Evolutionary conservation across 1,284 basidiomycete genomes (phyloP), one percentile per base, ranked within the genome.

Genomic region (Rhizopogon parksii): DNA sequence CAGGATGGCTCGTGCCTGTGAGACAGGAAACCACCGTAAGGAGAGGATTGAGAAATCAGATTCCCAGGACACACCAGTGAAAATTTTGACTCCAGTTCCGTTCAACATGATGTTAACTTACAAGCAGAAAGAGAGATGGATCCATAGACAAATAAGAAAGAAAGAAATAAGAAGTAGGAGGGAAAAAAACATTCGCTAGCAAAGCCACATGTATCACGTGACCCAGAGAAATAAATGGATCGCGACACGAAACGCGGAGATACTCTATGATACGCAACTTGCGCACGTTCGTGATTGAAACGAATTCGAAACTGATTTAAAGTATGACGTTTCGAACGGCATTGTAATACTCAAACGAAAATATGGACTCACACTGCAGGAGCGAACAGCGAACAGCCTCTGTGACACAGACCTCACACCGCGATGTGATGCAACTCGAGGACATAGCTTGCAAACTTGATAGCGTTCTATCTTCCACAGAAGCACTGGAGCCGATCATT

Each of bases 1-100:
- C 92, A 50, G 94, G 93, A 71, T 98, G 95, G 69, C 89, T 91
- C n/a, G 88, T 91, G 55, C 91, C 91, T 92, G 64, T 56, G 50
- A 48, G 14, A 51, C 52, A 21, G 40, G 9, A 30, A 19, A 12
- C 50, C 37, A 53, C 46, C 40, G 46, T 47, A 40, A 34, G 45
- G 21, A 46, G n/a, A 36, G 36, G 39, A 40, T 30, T 37, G 32
- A 8, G n/a, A 45, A 45, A 35, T 14, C 12, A 34, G 17, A 2
- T 35, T 24, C 14, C 24, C 17, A 40, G 47, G 50, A 73, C 85
- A 59, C 57, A 93, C 93, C 92, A 53, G 90, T 81, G 68, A 95
- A 95, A 56, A 95, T 82, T 74, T 95, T 95, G 73, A 96, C 93
- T 60, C 88, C 84, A 59, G 80, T 84, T 55, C 88, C 83, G 67